Percentiles rank a stretch among this genome's conserved stretches.
Conservation (phyloP, 1,139 yeast species). For the Candida pseudoviswanathii region DNA sequence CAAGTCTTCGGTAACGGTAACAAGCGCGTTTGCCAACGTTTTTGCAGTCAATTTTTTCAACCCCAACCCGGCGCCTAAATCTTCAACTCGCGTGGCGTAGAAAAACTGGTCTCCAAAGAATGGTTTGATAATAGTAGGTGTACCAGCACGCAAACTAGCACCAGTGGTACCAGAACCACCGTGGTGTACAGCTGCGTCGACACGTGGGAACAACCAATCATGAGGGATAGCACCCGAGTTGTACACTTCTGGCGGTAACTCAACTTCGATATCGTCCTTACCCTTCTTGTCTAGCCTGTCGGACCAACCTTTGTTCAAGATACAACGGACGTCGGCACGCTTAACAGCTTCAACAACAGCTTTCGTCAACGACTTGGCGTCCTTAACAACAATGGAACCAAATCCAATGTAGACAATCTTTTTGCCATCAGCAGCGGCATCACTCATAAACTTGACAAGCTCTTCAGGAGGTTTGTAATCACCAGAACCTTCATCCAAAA, state of each 20-base stretch:
- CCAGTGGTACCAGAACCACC: conserved; percentile 99
- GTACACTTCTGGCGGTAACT: conserved; percentile 69
- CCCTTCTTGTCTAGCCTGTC: conserved; percentile 53
- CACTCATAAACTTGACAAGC: conserved; percentile 60
- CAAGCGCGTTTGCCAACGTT: conserved; percentile 65
- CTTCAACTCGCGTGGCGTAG: conserved; percentile 84
- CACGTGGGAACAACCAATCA: conserved; percentile 87
- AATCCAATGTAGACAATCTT: conserved; percentile 90
- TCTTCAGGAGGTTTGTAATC: conserved; percentile 66
- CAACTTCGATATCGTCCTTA: conserved; percentile 42
- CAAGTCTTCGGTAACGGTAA: conserved; percentile 65
- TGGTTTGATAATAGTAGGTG: conserved; percentile 90
- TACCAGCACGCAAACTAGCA: conserved; percentile 80
- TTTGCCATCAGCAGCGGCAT: conserved; percentile 61
- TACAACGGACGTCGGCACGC: conserved; percentile 80
- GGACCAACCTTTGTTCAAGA: conserved; percentile 94
- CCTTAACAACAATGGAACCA: conserved; percentile 90
- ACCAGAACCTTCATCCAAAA: conserved; percentile 69
- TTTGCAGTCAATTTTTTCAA: conserved; percentile 67
- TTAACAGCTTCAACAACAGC: conserved; percentile 79
- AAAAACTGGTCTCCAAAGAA: conserved; percentile 97
- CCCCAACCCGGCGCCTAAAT: conserved; percentile 82
- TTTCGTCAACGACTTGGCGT: conserved; percentile 74
- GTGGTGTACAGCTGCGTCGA: conserved; percentile 95
- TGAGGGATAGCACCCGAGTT: conserved; percentile 81